These are phyloP conservation scores for Kitagawia praeruptora DNA, from an alignment of 129 eudicot genomes.

Conservation along the genomic window DNA sequence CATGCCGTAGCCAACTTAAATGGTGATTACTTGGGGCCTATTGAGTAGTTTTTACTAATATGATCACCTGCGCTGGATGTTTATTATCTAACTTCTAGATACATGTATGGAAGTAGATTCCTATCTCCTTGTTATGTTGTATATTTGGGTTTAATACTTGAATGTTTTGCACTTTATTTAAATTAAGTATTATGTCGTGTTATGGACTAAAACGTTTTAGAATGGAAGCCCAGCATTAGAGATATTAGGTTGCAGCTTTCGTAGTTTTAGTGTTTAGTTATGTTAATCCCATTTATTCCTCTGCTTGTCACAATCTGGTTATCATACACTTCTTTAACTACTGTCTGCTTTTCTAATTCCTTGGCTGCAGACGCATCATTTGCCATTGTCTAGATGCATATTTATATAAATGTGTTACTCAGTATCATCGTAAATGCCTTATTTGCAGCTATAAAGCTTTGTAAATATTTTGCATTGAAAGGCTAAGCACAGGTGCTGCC, in stretches of 20 bases:
- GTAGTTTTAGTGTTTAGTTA: too few species aligned
- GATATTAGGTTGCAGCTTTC: neutral
- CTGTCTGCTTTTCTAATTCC: too few species aligned
- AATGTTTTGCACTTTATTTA: neutral
- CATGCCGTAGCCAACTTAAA: constrained; percentile 57
- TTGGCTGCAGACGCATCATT: neutral
- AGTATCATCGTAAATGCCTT: neutral
- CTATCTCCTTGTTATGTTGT: neutral
- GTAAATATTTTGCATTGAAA: neutral
- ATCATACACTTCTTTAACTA: neutral
- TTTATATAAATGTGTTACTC: neutral
- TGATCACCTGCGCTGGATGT: neutral
- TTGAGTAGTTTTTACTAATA: constrained; percentile 13
- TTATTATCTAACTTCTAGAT: neutral
- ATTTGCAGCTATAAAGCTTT: neutral
- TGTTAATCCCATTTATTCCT: neutral
- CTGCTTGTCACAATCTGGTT: neutral
- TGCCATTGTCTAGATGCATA: neutral
- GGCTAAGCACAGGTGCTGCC: neutral
- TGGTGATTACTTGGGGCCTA: constrained; percentile 63
- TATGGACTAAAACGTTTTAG: neutral
- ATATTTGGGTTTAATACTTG: neutral
- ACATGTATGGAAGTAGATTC: neutral
- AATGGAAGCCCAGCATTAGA: neutral
- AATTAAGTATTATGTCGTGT: neutral